A percentile compares a stretch with the other conserved stretches of the same genome.
phyloP scores from a whole-genome alignment of 441 rosid species.

The Corymbia citriodora region DNA sequence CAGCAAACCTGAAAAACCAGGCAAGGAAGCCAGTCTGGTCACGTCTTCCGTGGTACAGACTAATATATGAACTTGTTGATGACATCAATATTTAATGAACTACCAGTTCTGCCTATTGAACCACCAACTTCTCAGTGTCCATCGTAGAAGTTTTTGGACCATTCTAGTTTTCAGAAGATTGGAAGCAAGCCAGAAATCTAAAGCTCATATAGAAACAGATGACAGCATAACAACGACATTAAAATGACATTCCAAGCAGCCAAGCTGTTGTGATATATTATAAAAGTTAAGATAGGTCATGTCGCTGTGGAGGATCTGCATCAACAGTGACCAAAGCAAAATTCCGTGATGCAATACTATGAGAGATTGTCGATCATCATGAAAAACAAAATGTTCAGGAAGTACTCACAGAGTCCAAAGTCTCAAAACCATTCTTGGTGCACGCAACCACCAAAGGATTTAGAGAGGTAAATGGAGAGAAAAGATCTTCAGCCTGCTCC shows the following conservation, averaged over 20 bases:
- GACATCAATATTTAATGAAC: not conserved
- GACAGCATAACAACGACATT: not conserved
- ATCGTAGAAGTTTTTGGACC: not conserved
- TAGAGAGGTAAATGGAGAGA: conserved; percentile 84
- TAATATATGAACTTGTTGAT: not conserved
- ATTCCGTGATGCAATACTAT: not conserved
- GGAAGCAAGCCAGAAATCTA: not conserved
- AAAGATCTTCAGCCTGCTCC: conserved; percentile 44
- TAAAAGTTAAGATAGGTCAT: not conserved
- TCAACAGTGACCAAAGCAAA: not conserved
- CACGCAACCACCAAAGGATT: conserved; percentile 78
- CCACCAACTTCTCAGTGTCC: not conserved
- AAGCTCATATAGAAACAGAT: not conserved
- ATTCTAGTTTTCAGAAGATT: not conserved
- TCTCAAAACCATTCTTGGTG: conserved; percentile 83
- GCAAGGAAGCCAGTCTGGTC: not conserved
- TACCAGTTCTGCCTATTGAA: not conserved
- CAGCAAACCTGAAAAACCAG: not conserved
- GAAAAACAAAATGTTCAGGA: not conserved
- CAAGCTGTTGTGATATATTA: not conserved
- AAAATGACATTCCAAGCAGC: not conserved
- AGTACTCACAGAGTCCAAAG: conserved; percentile 64
- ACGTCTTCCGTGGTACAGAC: not conserved
- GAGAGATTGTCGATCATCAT: not conserved
- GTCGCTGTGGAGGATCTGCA: not conserved